Conservation (phyloP, 495 filamentous ascomycete species). For the Hypoxylon fuscum region DNA sequence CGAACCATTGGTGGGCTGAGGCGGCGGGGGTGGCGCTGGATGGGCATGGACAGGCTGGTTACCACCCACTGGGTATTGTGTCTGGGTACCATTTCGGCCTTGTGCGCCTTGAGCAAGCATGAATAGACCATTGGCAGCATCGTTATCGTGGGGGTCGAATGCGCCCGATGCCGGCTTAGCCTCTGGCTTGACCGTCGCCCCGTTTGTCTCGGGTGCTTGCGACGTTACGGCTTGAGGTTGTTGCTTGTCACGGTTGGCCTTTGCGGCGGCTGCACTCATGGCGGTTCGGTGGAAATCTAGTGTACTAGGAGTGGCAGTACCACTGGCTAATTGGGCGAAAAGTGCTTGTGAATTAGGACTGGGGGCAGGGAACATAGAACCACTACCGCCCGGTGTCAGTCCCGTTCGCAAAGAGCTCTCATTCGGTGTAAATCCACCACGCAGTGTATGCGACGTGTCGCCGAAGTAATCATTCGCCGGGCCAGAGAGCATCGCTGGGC, state of each 20-base stretch:
- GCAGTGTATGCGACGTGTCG: constrained; percentile 79
- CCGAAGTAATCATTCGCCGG: constrained; percentile 75
- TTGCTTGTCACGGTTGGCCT: constrained; percentile 57
- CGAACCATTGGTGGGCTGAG: constrained; percentile 60
- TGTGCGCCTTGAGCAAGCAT: constrained; percentile 87
- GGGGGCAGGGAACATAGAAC: constrained; percentile 95
- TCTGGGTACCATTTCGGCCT: constrained; percentile 65
- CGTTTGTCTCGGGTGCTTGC: constrained; percentile 59
- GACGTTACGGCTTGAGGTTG: constrained; percentile 55
- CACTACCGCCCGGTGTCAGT: constrained; percentile 92
- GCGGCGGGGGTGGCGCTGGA: constrained; percentile 38
- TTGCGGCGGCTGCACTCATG: constrained; percentile 76
- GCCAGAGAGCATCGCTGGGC: constrained; percentile 96
- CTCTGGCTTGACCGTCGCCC: constrained; percentile 52
- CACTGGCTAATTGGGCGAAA: constrained; percentile 79
- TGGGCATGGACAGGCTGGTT: constrained; percentile 57
- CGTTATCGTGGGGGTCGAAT: constrained; percentile 88
- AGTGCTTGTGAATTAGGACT: constrained; percentile 86
- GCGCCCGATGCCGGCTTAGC: constrained; percentile 61
- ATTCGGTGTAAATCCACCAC: constrained; percentile 92
- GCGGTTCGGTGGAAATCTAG: constrained; percentile 96
- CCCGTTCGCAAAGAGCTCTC: constrained; percentile 93
- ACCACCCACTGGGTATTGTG: constrained; percentile 61
- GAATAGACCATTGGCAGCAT: constrained; percentile 94
- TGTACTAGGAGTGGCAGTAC: constrained; percentile 85